These are phyloP conservation scores for Mucor indicus DNA, from an alignment of 371 early-diverging fungal genomes.

Conservation along the genomic window DNA sequence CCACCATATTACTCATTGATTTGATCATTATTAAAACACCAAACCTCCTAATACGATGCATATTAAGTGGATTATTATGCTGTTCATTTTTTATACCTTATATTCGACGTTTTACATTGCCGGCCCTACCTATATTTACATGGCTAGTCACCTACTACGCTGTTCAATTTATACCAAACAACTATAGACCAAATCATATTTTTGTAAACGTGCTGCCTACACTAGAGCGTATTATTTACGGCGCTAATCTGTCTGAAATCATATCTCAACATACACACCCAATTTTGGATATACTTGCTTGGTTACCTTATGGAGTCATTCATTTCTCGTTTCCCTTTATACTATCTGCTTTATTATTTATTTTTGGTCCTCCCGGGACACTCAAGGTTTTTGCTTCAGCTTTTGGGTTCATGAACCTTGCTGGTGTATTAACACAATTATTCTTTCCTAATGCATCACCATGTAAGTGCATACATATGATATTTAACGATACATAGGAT, in stretches of 20 bases:
- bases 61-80: conserved; percentile 8
- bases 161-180: conserved; percentile 62
- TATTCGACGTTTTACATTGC: conserved; percentile 47
- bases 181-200: conserved; percentile 58
- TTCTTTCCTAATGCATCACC: conserved; percentile 73
- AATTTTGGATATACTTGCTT: conserved; percentile 61
- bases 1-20: conserved; percentile 14
- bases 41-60: conserved; percentile 6
- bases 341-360: conserved; percentile 43
- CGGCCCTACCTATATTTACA: conserved; percentile 58
- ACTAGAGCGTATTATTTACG: conserved; percentile 67
- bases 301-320: conserved; percentile 72
- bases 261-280: conserved; percentile 53
- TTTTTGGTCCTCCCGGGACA: conserved; percentile 53
- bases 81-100: conserved; percentile 33
- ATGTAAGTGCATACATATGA: too few relatives aligned
- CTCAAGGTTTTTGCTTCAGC: conserved; percentile 56
- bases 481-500: too few relatives aligned
- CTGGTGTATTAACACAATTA: conserved; percentile 68
- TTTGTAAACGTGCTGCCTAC: conserved; percentile 68
- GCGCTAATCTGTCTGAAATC: conserved; percentile 64
- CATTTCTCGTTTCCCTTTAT: conserved; percentile 68
- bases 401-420: conserved; percentile 69
- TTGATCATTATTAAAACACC: conserved; percentile 29
- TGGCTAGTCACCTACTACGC: conserved; percentile 65